Base-by-base conservation (phyloP, 805 yeast species). In the Pichia deserticola region DNA sequence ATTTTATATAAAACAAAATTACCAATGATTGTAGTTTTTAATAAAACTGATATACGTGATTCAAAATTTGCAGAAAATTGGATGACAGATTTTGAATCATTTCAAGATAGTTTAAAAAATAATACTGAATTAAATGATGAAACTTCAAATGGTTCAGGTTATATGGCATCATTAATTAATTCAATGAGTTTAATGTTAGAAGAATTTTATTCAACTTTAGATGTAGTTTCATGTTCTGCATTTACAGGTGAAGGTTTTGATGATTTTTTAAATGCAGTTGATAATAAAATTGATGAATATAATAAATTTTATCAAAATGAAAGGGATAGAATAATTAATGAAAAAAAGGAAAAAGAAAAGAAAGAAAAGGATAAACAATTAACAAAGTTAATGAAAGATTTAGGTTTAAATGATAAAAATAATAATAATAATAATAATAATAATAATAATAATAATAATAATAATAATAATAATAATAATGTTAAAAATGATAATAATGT, bases 101-200 rank as follows among this genome's bases (percentile, higher is more conserved):
- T 93, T 73, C 98, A 92, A 66, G 70, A 68, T 27, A 95, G 95
- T 1, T 70, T 92, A 49, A 74, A 75, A 54, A 73, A 74, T 34
- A 85, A 84, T 63, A 81, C 81, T 52, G 89, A 86, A 43, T 67
- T 78, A 45, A 84, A 79, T 55, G 84, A 81, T 36, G 81, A 76
- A 46, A 78, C 76, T 28, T 75, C 77, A 6, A 70, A 67, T 48
- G 79, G 81, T 25, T 82, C 92, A 3, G 97, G 97, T 3, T 93
- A 93, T 66, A 93, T 93, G 99, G 80, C 87, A 48, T 88, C 96
- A 1, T 72, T 93, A 47, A 87, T 93, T 52, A 93, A 90, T 65
- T 89, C 97, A 1, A 87, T 93, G 96, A 86, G 96, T 35, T 74
- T 93, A 57, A 89, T 93, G 89, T 73, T 93, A 50, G 99, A 93